Conservation (phyloP, 768 basidiomycete species). For the Boletus sensibilis region DNA sequence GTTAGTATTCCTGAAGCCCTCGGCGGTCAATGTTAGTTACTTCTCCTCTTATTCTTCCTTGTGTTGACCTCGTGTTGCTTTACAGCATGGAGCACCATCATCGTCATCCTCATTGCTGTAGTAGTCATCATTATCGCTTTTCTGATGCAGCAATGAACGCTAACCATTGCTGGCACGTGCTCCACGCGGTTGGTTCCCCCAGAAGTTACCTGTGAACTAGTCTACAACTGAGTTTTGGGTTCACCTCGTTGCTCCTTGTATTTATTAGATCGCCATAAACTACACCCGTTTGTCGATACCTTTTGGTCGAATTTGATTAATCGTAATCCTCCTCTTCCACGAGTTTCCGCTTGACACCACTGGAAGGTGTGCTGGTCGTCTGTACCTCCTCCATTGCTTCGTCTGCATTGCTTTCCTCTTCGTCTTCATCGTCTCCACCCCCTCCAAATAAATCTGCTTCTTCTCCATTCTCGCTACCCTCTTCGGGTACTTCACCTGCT, state of each 20-base stretch:
- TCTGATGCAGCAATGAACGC: slow-evolving; percentile 31
- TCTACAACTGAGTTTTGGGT: background rate
- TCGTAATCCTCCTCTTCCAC: slow-evolving; percentile 90
- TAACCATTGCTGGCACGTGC: background rate
- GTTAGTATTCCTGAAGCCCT: slow-evolving; percentile 65
- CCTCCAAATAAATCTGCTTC: slow-evolving; percentile 75
- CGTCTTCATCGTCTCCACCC: slow-evolving; percentile 74
- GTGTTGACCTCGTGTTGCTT: slow-evolving; percentile 27
- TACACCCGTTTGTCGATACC: slow-evolving; percentile 11
- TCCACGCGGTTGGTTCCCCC: background rate
- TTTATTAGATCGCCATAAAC: slow-evolving; percentile 28
- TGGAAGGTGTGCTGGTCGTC: slow-evolving; percentile 48
- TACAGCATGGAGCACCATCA: slow-evolving; percentile 39
- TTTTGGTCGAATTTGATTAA: slow-evolving; percentile 30
- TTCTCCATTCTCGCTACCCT: slow-evolving; percentile 68
- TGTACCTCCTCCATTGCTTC: slow-evolving; percentile 82
- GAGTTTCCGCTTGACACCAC: slow-evolving; percentile 74
- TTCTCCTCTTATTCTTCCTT: slow-evolving; percentile 24
- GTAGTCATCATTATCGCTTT: slow-evolving; percentile 45
- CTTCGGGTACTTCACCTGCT: slow-evolving; percentile 46
- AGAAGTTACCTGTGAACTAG: background rate
- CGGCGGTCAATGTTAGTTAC: slow-evolving; percentile 51
- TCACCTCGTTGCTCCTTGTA: slow-evolving; percentile 15
- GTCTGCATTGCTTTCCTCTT: slow-evolving; percentile 45
- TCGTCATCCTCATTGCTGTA: slow-evolving; percentile 44